Percentiles rank a stretch among this genome's conserved stretches.
These are phyloP conservation scores for Colletotrichum orchidophilum DNA, from an alignment of 2,329 filamentous ascomycete species.

Conservation along the genomic window DNA sequence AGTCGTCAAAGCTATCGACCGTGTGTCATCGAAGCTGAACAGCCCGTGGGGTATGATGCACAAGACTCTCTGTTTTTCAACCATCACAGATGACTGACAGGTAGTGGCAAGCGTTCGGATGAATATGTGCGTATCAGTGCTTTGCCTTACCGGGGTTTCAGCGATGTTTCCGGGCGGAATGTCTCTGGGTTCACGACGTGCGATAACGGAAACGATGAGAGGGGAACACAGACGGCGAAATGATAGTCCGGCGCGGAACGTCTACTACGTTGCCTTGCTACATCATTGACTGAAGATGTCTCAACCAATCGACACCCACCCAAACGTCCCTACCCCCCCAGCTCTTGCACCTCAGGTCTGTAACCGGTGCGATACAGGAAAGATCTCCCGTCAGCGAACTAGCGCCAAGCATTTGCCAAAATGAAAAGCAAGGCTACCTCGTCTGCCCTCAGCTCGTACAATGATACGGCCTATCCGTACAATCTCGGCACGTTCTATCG, in stretches of 20 bases:
- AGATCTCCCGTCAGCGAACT: background rate
- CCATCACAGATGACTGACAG: background rate
- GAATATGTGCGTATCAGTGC: conserved; percentile 1
- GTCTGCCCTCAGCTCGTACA: conserved; percentile 10
- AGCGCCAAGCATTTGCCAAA: background rate
- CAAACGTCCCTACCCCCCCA: conserved; percentile 6
- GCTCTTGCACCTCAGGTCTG: background rate
- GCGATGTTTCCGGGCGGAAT: background rate
- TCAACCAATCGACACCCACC: conserved; percentile 22
- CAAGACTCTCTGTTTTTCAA: background rate
- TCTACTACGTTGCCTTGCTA: too few species aligned
- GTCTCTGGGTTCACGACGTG: conserved; percentile 3
- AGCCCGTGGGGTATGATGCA: background rate
- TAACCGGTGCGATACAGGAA: background rate
- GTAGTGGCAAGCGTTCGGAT: background rate
- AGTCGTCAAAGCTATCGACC: background rate
- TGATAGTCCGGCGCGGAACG: conserved; percentile 20
- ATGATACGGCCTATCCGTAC: conserved; percentile 59
- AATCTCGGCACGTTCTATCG: conserved; percentile 69
- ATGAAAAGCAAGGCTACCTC: conserved; percentile 29
- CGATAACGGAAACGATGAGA: background rate
- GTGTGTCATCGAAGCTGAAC: background rate
- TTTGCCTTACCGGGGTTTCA: conserved; percentile 21
- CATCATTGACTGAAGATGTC: conserved; percentile 19
- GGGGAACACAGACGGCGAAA: conserved; percentile 9